Evolutionary conservation across 2,329 filamentous ascomycete species (phyloP), one percentile per base, ranked within the genome.

Genomic region (Colletotrichum tanaceti): DNA sequence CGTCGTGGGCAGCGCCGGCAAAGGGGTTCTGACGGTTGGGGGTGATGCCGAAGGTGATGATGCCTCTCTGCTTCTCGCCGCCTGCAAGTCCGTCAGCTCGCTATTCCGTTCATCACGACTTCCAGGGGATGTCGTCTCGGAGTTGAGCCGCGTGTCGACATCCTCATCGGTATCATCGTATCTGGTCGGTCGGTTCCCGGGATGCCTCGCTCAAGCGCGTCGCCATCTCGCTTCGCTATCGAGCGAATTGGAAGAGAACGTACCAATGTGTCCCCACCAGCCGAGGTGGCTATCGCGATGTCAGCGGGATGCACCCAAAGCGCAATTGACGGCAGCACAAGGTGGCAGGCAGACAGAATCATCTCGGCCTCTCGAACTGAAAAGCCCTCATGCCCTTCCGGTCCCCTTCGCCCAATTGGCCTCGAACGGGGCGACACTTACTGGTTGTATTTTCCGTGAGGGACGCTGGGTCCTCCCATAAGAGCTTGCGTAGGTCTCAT

Each of bases 1-100:
- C 95, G 74, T 91, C 92, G 81, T 95, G 84, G 73, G 87, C 81
- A 70, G 91, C 85, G 76, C 93, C 93, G 72, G 93, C 93, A 74
- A 97, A 87, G 72, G 94, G 92, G 77, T 92, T 90, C 85, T 97
- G 95, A 79, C 92, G 91, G 88, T 99, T 98, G 74, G 91, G 83
- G 75, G 93, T 91, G 74, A 99, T 79, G 73, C 90, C 87, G 84
- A 97, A 98, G 76, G 83, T 82, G 77, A 89, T 79, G 75, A 91
- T 87, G 69, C 89, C 89, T 79, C 85, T 89, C 79, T 90, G 88
- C 80, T 86, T 85, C 79, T 82, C 77, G 74, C 85, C 84, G 77
- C 87, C 87, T 89, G 76, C 18, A 32, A 11, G 10, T 10, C 24
- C 39, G 70, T 75, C 60, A 67, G 58, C 52, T 14, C 3, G 1